Evolutionary conservation across 2,329 filamentous ascomycete species (phyloP), one percentile per base, ranked within the genome.

Genomic region (Fusarium subglutinans): DNA sequence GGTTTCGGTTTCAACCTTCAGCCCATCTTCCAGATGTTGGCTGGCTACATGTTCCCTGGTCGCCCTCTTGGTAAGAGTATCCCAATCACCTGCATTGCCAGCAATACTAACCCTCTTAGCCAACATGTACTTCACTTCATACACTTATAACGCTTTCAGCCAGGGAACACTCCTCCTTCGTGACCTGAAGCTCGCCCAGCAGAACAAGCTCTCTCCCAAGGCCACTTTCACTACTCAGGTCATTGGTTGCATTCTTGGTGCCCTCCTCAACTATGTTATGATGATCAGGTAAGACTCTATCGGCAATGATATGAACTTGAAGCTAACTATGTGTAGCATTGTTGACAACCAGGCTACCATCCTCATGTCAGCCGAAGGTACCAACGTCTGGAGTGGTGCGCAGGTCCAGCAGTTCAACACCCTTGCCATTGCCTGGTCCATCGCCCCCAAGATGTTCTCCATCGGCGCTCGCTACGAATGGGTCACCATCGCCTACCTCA

Each of bases 171-270:
- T 70, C 2, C 50, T 68, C 24, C 47, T 72, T 3, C 69, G 63
- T 20, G 68, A 72, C 30, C 8, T 72, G 12, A 72, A 72, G 47
- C 56, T 72, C 15, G 69, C 63, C 0, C 69, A 72, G 22, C 63
- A 72, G n/a, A 72, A 68, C 24, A 72, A 72, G 33, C 38, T 72
- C 4, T 69, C 69, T 7, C 68, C 69, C 2, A 72, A 72, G 6
- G 68, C 63, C 4, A 72, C 69, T 1, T 72, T 72, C 13, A 63
- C 63, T 20, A 89, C 87, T 1, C 88, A 90, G 56, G 82, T 89
- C 18, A 89, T 87, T 59, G 88, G 87, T 7, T 89, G 87, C 3
- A 72, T 89, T 2, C 78, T 90, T 0, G 88, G 88, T 6, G 87
- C 83, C 0, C 86, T 86, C 63, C 75, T 89, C 70, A 88, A 88